Evolutionary conservation across 768 basidiomycete species (phyloP).

Genomic region (Podaxis carcinomalis): DNA sequence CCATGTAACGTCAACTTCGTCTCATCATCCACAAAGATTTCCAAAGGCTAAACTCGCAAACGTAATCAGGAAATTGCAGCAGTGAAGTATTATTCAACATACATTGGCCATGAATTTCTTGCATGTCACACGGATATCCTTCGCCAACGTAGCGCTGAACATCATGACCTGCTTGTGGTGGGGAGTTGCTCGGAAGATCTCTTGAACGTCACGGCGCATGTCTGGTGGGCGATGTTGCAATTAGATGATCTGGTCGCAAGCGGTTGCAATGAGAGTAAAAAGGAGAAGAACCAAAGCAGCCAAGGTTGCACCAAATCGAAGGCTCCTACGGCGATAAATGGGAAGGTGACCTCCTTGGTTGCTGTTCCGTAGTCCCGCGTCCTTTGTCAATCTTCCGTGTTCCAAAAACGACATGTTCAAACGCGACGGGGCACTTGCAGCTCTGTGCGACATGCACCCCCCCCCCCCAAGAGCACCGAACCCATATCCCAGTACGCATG

Average conservation of each 20-base stretch:
- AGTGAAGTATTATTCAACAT: conserved; percentile 26
- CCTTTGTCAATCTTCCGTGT: conserved; percentile 2
- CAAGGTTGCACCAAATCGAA: conserved; percentile 19
- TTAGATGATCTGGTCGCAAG: conserved; percentile 58
- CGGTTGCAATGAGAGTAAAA: conserved; percentile 46
- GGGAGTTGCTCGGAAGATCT: conserved; percentile 98
- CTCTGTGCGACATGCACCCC: background rate
- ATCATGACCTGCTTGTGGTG: conserved; percentile 99
- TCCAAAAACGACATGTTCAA: background rate
- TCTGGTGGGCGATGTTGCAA: conserved; percentile 78
- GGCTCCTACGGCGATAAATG: background rate
- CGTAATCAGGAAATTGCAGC: background rate
- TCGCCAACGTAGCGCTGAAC: conserved; percentile 98
- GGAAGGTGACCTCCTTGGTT: conserved; percentile 12
- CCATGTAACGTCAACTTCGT: conserved; percentile 98
- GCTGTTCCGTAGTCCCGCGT: background rate
- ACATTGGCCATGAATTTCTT: conserved; percentile 99
- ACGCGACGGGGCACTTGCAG: background rate
- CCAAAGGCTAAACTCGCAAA: conserved; percentile 68
- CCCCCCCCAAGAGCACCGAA: background rate
- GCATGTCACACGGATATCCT: conserved; percentile 96
- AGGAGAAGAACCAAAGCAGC: conserved; percentile 36
- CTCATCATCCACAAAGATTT: conserved; percentile 99
- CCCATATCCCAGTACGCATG: background rate
- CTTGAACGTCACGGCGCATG: conserved; percentile 99